Evolutionary conservation across 2,329 filamentous ascomycete genomes (phyloP).

Genomic region (Paecilomyces formosus): DNA sequence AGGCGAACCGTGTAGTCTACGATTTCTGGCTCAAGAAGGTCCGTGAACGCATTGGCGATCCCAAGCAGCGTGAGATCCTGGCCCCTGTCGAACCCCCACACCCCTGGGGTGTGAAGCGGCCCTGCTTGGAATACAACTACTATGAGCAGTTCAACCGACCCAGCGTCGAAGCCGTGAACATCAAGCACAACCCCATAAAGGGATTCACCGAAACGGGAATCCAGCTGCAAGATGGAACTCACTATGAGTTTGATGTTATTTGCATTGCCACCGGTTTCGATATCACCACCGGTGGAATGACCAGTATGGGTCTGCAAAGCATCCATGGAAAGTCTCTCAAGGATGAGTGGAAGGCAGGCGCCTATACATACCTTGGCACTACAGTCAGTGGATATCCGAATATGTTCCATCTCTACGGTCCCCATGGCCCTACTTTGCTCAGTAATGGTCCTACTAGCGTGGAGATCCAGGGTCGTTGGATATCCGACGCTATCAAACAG

Average conservation of each 20-base stretch:
- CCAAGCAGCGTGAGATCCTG: conserved; percentile 44
- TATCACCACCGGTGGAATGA: conserved; percentile 29
- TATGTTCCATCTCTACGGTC: conserved; percentile 47
- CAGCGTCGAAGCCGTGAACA: conserved; percentile 42
- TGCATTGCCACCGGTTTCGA: conserved; percentile 37
- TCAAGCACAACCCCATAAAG: conserved; percentile 36
- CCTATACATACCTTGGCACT: conserved; percentile 35
- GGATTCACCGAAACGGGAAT: conserved; percentile 35
- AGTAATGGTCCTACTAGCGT: conserved; percentile 48
- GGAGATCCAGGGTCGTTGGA: conserved; percentile 51
- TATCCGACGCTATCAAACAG: conserved; percentile 45
- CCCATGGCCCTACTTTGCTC: conserved; percentile 50
- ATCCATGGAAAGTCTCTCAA: conserved; percentile 19
- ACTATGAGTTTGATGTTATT: conserved; percentile 31
- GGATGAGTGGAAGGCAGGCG: conserved; percentile 28
- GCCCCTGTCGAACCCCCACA: conserved; percentile 48
- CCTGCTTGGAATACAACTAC: conserved; percentile 43
- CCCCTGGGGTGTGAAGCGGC: conserved; percentile 48
- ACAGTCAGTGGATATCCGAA: conserved; percentile 37
- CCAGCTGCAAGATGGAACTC: conserved; percentile 26
- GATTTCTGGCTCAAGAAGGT: conserved; percentile 51
- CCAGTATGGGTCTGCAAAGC: conserved; percentile 23
- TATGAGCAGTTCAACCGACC: conserved; percentile 43
- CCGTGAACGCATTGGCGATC: conserved; percentile 44
- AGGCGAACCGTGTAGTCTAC: conserved; percentile 48